Conservation (phyloP, 495 filamentous ascomycete genomes). For the Usnea hakonensis region DNA sequence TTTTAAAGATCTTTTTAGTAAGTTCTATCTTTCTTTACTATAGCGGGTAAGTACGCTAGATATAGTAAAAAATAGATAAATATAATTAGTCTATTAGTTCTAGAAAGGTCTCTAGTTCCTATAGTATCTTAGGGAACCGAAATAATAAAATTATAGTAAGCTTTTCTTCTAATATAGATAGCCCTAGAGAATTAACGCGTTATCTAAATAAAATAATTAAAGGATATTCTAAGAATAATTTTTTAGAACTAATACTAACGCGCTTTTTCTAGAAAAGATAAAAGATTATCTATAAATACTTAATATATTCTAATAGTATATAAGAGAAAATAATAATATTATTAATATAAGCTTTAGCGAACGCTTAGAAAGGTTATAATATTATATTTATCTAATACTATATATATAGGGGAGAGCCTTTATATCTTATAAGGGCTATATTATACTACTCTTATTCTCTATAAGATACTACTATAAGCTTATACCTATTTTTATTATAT, state of each 20-base stretch:
- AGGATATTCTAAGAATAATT: background rate
- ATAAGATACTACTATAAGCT: no score
- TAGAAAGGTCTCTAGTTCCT: background rate
- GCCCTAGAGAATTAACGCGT: background rate
- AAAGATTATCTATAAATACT: background rate
- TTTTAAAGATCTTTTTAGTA: background rate
- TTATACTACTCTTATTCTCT: no score
- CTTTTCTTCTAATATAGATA: background rate
- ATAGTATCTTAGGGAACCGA: background rate
- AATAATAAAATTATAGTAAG: background rate
- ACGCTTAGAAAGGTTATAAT: no score
- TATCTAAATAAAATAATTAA: background rate
- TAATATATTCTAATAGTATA: background rate
- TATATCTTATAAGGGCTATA: no score
- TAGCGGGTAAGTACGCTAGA: background rate
- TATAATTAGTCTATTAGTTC: background rate
- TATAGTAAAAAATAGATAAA: background rate
- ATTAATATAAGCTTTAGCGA: background rate
- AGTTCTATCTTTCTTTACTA: background rate
- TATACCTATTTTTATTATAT: no score
- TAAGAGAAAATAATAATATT: background rate
- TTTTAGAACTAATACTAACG: background rate
- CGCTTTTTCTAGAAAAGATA: background rate
- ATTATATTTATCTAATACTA: no score
- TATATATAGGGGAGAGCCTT: no score